Evolutionary conservation across 305 asterid genomes (phyloP).

Genomic region (Fraxinus sp.): DNA sequence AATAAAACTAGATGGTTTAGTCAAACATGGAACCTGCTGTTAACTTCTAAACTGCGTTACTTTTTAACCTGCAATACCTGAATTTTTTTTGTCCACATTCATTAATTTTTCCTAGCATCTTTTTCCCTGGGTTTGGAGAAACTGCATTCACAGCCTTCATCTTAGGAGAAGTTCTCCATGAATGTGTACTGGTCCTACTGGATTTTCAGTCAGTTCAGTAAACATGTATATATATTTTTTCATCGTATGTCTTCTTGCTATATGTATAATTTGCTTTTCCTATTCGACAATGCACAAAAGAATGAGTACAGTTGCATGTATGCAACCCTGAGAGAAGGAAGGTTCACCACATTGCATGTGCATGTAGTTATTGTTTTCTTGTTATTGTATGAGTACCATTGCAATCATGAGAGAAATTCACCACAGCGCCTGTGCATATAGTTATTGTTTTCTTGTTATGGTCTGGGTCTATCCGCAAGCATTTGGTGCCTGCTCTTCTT

Average conservation of each 20-base stretch:
- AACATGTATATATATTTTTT: background rate
- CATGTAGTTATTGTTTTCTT: background rate
- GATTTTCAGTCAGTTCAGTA: background rate
- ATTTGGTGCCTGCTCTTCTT: background rate
- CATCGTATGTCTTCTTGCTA: background rate
- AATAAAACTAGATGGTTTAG: background rate
- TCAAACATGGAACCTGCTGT: conserved; percentile 7
- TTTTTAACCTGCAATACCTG: background rate
- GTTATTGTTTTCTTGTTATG: background rate
- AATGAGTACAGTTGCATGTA: background rate
- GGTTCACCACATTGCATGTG: background rate
- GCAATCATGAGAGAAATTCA: background rate
- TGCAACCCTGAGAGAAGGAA: background rate
- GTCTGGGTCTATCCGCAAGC: background rate
- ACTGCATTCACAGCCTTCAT: background rate
- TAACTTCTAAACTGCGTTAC: background rate
- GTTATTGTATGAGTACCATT: background rate
- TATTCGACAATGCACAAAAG: background rate
- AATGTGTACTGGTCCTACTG: background rate
- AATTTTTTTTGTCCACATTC: background rate
- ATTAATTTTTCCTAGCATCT: background rate
- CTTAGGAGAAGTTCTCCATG: background rate
- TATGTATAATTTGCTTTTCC: background rate
- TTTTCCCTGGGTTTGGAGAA: background rate
- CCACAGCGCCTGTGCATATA: background rate